These are phyloP conservation scores for Musa acuminata DNA, from an alignment of 176 grass and related monocot species.

Conservation along the genomic window DNA sequence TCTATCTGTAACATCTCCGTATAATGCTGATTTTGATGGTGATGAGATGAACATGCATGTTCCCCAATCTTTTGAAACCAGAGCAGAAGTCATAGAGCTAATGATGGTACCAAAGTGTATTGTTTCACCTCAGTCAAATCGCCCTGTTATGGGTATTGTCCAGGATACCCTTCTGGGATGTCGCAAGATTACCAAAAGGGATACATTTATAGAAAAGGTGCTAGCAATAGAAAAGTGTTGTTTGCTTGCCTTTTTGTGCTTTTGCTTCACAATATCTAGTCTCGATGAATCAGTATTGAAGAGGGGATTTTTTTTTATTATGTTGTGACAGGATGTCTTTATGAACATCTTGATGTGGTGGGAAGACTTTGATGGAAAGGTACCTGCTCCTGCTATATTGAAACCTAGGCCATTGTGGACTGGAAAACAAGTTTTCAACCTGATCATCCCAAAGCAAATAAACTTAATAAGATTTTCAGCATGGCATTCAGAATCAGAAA, in stretches of 20 bases:
- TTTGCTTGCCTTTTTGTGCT: too few relatives aligned
- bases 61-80: conserved; percentile 94
- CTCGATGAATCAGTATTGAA: neutral
- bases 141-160: conserved; percentile 97
- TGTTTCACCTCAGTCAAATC: conserved; percentile 86
- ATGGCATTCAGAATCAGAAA: conserved; percentile 75
- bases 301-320: conserved; percentile 7
- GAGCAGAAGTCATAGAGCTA: conserved; percentile 86
- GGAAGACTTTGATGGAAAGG: conserved; percentile 97
- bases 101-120: conserved; percentile 99
- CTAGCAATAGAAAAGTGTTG: neutral
- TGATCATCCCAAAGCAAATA: conserved; percentile 97
- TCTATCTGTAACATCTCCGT: conserved; percentile 89
- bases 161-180: conserved; percentile 87
- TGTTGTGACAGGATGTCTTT: conserved; percentile 75
- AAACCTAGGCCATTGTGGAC: conserved; percentile 97
- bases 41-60: conserved; percentile 99
- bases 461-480: conserved; percentile 82
- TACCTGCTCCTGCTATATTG: conserved; percentile 84
- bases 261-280: neutral
- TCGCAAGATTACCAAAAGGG: conserved; percentile 92
- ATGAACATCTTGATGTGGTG: conserved; percentile 99
- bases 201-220: conserved; percentile 96
- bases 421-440: conserved; percentile 96
- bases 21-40: conserved; percentile 99